Conservation (phyloP, 306 rosid species). For the Castanea crenata region DNA sequence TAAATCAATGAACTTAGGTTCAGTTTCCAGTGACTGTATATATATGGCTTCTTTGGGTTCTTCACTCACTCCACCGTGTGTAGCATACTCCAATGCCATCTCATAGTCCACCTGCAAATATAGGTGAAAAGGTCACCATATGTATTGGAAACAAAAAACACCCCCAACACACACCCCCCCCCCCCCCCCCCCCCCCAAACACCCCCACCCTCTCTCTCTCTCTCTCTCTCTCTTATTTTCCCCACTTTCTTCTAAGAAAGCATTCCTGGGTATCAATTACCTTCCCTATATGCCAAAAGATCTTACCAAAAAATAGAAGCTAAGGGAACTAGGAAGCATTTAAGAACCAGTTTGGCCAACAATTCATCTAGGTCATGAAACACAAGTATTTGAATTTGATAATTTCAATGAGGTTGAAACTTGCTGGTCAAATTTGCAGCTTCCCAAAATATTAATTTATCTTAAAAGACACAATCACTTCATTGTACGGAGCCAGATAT, state of each 20-base stretch:
- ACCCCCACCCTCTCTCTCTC: not conserved
- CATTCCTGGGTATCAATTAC: no score
- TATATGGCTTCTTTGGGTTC: slow-evolving; percentile 74
- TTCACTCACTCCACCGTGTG: slow-evolving; percentile 91
- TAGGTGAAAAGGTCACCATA: not conserved
- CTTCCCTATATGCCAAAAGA: no score
- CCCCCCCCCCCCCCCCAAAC: not conserved
- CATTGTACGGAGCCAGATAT: not conserved
- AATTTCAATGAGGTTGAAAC: no score
- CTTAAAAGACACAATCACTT: not conserved
- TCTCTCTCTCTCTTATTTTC: not conserved
- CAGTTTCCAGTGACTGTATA: slow-evolving; percentile 61
- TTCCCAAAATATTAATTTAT: no score
- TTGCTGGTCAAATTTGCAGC: no score
- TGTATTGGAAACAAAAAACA: not conserved
- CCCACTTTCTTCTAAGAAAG: not conserved
- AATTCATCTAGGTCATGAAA: no score
- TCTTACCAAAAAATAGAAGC: no score
- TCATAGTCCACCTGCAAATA: slow-evolving; percentile 85
- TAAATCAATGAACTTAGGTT: slow-evolving; percentile 54
- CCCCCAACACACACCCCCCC: not conserved
- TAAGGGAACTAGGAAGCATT: no score
- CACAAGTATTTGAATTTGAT: no score
- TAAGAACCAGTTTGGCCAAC: no score
- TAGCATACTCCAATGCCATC: slow-evolving; percentile 93